Evolutionary conservation across 1,139 yeast species (phyloP).

Genomic region (Geotrichum cucujoidarum): DNA sequence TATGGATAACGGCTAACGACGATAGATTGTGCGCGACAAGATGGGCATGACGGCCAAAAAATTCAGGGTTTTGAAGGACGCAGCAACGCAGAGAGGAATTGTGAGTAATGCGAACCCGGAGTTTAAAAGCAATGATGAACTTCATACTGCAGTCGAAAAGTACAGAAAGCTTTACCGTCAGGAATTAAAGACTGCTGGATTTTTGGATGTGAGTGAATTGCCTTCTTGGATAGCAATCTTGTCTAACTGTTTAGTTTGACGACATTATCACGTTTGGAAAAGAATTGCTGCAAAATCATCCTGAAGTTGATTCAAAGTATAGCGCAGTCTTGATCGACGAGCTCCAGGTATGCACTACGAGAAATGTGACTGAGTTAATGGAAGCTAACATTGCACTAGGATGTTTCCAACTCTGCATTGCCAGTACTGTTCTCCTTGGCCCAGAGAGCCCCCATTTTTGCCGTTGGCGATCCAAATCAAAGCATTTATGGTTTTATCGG

Average conservation of each 20-base stretch:
- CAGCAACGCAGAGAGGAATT: conserved; percentile 4
- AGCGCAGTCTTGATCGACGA: conserved; percentile 85
- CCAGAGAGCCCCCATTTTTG: no score
- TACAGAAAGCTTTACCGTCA: conserved; percentile 5
- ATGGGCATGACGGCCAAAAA: background rate
- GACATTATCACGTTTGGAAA: conserved; percentile 63
- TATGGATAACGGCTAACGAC: background rate
- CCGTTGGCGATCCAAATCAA: conserved; percentile 96
- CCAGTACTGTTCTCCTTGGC: no score
- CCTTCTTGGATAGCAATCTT: background rate
- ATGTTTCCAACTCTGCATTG: no score
- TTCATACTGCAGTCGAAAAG: background rate
- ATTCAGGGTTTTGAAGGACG: conserved; percentile 3
- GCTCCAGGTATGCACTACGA: conserved; percentile 92
- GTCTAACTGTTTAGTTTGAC: conserved; percentile 40
- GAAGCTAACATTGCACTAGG: conserved; percentile 1
- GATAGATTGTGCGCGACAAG: conserved; percentile 8
- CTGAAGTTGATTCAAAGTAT: conserved; percentile 47
- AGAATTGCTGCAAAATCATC: conserved; percentile 43
- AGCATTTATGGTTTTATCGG: conserved; percentile 89
- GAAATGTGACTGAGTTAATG: no score
- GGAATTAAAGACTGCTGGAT: conserved; percentile 15
- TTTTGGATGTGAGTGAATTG: conserved; percentile 15
- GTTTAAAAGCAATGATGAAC: no score
- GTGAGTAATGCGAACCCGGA: no score